Percentiles rank a stretch among this genome's conserved stretches.
These are phyloP conservation scores for Alternaria arborescens DNA, from an alignment of 2,329 filamentous ascomycete species.

Conservation along the genomic window DNA sequence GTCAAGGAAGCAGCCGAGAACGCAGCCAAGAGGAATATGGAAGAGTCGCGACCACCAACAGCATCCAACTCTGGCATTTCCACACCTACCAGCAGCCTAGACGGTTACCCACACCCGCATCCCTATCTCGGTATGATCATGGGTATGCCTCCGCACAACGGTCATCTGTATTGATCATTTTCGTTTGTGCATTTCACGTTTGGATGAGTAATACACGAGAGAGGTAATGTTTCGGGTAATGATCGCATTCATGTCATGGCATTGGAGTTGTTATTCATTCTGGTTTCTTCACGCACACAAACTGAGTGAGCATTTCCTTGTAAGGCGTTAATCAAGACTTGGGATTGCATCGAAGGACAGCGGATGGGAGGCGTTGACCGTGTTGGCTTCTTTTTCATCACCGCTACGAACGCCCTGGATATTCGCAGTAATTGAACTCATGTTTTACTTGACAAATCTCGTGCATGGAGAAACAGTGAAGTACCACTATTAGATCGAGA, in stretches of 20 bases:
- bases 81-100: conserved; percentile 28
- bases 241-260: conserved; percentile 23
- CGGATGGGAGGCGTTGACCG: conserved; percentile 6
- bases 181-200: conserved; percentile 12
- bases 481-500: not conserved
- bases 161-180: conserved; percentile 21
- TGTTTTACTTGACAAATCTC: conserved; percentile 3
- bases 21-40: conserved; percentile 12
- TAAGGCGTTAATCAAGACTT: conserved; percentile 21
- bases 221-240: conserved; percentile 16
- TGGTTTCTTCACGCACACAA: conserved; percentile 7
- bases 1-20: conserved; percentile 45
- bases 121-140: conserved; percentile 18
- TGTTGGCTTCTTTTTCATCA: conserved; percentile 3
- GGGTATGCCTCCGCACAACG: conserved; percentile 16
- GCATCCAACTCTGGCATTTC: conserved; percentile 30
- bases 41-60: conserved; percentile 21
- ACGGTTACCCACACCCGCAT: conserved; percentile 22
- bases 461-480: not conserved
- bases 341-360: conserved; percentile 6
- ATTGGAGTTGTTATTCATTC: conserved; percentile 12
- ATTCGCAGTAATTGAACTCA: conserved; percentile 5
- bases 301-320: conserved; percentile 16
- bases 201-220: conserved; percentile 1
- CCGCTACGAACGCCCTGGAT: not conserved